Percentiles rank a stretch among this genome's conserved stretches.
Conservation (phyloP, 768 basidiomycete species). For the Cystofilobasidium macerans region DNA sequence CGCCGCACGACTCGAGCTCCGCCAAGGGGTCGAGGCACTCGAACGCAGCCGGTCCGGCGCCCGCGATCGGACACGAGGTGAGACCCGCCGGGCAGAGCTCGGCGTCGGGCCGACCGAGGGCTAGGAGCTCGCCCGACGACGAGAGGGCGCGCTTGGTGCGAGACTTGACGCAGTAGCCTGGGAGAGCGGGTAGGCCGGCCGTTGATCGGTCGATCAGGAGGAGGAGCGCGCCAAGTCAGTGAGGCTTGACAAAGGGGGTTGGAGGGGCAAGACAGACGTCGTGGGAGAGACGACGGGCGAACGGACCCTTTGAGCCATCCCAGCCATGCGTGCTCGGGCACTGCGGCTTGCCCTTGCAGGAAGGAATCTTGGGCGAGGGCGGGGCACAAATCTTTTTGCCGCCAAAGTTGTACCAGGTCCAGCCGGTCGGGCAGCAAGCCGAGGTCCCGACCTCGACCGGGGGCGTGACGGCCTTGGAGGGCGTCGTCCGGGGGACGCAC, state of each 20-base stretch:
- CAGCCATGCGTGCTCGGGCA: neutral
- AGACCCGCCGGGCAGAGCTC: neutral
- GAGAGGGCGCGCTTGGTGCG: neutral
- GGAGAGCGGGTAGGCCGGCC: neutral
- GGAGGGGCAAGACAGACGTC: neutral
- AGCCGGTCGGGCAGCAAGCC: neutral
- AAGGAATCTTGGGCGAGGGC: neutral
- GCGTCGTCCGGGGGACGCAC: neutral
- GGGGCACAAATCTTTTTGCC: neutral
- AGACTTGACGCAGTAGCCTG: neutral
- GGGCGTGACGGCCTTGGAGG: neutral
- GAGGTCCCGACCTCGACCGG: neutral
- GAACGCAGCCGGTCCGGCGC: neutral
- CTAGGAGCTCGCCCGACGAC: neutral
- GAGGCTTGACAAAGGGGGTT: neutral
- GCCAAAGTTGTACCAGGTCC: neutral
- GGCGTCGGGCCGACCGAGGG: neutral
- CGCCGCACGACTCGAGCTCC: conserved; percentile 58
- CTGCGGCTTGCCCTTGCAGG: neutral
- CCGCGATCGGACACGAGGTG: neutral
- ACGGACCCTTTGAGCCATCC: neutral
- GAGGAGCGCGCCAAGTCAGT: too few species aligned
- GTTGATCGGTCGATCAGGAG: too few species aligned
- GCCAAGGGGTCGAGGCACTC: conserved; percentile 2
- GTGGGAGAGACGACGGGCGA: neutral